Percentiles rank a stretch among this genome's conserved stretches.
Conservation (phyloP, 306 rosid species). For the Fragaria iinumae region DNA sequence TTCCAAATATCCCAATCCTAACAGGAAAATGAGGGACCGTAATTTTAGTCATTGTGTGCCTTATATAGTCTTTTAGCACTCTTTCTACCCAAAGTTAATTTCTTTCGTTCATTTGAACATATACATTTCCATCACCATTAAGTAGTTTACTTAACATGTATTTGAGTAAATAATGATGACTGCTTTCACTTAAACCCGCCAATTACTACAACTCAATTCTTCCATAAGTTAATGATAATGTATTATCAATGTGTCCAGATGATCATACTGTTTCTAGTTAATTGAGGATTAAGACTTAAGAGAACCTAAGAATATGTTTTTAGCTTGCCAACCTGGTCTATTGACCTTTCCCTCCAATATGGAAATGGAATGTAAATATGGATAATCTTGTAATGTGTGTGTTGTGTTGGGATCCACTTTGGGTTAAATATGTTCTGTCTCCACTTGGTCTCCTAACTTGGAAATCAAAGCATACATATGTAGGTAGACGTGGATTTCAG, state of each 20-base stretch:
- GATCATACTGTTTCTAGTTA: background rate
- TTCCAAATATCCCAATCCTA: no score
- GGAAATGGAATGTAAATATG: background rate
- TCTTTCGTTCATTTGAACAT: no score
- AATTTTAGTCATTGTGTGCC: no score
- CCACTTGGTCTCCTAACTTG: constrained; percentile 61
- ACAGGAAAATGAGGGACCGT: no score
- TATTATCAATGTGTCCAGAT: background rate
- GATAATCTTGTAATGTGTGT: background rate
- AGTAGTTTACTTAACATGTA: background rate
- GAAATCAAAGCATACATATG: constrained; percentile 23
- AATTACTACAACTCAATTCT: background rate
- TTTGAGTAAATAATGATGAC: background rate
- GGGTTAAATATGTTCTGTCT: constrained; percentile 48
- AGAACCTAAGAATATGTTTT: background rate
- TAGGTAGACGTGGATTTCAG: constrained; percentile 5
- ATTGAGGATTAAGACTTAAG: background rate
- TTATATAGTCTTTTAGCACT: no score
- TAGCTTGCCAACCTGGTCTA: background rate
- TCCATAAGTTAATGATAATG: background rate
- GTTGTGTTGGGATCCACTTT: constrained; percentile 51
- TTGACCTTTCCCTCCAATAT: background rate
- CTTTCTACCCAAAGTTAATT: no score
- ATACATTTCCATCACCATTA: no score
- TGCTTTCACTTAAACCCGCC: background rate